Conservation (phyloP, 352 stramenopile genomes). For the Hyaloperonospora arabidopsidis region DNA sequence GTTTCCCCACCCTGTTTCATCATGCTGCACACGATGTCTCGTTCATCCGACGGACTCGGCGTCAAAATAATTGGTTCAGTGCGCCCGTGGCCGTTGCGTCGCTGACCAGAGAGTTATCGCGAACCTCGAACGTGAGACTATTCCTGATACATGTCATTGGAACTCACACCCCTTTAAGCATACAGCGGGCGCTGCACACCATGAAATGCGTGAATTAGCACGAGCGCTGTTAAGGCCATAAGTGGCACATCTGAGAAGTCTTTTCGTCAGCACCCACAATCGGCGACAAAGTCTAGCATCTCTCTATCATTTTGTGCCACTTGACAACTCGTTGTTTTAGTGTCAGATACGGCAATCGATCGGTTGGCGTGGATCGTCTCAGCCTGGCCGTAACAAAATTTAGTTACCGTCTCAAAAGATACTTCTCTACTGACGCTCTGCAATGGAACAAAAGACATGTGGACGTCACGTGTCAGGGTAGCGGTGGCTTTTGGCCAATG, state of each 20-base stretch:
- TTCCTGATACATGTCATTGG: constrained; percentile 88
- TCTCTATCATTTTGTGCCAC: constrained; percentile 58
- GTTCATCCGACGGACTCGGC: constrained; percentile 34
- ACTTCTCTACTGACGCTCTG: too few species aligned
- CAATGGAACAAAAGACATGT: too few species aligned
- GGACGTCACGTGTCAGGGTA: too few species aligned
- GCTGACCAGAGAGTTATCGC: constrained; percentile 48
- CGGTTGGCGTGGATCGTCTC: constrained; percentile 48
- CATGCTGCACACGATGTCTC: constrained; percentile 93
- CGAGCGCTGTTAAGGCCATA: constrained; percentile 89
- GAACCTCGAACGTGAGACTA: constrained; percentile 91
- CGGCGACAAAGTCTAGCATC: constrained; percentile 56
- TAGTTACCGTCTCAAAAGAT: too few species aligned
- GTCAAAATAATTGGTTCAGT: constrained; percentile 46
- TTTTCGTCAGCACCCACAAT: constrained; percentile 85
- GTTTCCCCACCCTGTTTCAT: constrained; percentile 89
- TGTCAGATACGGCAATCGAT: constrained; percentile 91
- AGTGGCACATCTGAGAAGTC: constrained; percentile 88
- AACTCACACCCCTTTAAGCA: constrained; percentile 77
- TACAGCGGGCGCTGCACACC: constrained; percentile 68
- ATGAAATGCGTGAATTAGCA: constrained; percentile 74
- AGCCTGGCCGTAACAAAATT: constrained; percentile 80
- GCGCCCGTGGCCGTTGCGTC: constrained; percentile 45
- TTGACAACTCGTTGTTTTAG: constrained; percentile 89
- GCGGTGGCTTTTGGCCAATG: too few species aligned